Conservation (phyloP, 371 early-diverging fungal species). For the Mucor mucedo region DNA sequence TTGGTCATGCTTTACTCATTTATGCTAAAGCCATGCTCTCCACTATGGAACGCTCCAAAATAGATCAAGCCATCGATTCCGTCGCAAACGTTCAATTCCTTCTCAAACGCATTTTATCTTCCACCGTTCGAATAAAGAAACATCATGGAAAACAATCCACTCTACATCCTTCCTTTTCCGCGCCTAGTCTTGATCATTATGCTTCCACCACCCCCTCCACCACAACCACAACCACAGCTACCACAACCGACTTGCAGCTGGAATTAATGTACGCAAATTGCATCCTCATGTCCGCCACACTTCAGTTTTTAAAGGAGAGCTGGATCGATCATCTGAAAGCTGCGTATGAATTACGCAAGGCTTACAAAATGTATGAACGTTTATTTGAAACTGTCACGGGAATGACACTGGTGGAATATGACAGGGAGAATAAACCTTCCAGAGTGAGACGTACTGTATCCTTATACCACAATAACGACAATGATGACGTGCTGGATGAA, state of each 20-base stretch:
- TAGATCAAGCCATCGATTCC: conserved; percentile 14
- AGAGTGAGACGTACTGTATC: neutral
- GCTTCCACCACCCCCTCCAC: neutral
- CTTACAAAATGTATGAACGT: conserved; percentile 35
- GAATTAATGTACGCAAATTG: conserved; percentile 33
- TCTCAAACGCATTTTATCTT: neutral
- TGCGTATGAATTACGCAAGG: conserved; percentile 37
- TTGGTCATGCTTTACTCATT: conserved; percentile 33
- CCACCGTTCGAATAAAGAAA: too few species aligned
- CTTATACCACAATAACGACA: neutral
- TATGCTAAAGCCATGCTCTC: conserved; percentile 36
- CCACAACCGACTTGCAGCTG: conserved; percentile 11
- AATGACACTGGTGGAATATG: conserved; percentile 1
- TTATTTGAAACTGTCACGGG: conserved; percentile 27
- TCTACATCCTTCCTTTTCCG: neutral
- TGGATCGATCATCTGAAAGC: conserved; percentile 42
- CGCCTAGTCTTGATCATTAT: neutral
- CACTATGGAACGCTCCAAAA: conserved; percentile 12
- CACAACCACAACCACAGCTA: too few species aligned
- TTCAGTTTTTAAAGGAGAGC: conserved; percentile 35
- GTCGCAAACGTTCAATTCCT: conserved; percentile 5
- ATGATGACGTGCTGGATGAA: conserved; percentile 5
- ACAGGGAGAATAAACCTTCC: neutral
- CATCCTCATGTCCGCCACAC: conserved; percentile 37
- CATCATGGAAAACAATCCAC: neutral